phyloP scores from a whole-genome alignment of 2,329 filamentous ascomycete genomes.

The Dactylellina leptospora region DNA sequence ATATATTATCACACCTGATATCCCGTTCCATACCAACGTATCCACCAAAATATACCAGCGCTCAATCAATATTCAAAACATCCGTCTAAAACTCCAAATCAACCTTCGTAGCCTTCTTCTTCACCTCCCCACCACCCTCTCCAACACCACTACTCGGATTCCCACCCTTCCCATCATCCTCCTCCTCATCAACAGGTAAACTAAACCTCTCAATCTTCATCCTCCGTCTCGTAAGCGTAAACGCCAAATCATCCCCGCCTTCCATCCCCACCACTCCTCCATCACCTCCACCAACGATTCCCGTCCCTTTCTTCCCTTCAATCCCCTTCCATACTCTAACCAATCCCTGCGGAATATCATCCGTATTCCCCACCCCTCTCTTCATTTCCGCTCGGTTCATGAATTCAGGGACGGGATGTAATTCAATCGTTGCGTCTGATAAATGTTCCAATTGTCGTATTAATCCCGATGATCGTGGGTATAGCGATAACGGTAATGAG shows the following conservation, averaged over 20 bases:
- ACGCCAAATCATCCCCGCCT: conserved; percentile 85
- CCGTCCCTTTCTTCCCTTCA: conserved; percentile 64
- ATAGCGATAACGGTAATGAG: conserved; percentile 81
- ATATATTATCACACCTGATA: too few species aligned
- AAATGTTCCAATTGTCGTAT: conserved; percentile 86
- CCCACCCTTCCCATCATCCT: conserved; percentile 67
- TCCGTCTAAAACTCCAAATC: conserved; percentile 78
- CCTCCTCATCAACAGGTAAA: conserved; percentile 84
- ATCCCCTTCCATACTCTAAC: conserved; percentile 83
- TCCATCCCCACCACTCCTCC: conserved; percentile 78
- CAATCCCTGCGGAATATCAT: conserved; percentile 83
- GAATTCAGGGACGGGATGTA: conserved; percentile 72
- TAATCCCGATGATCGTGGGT: conserved; percentile 77
- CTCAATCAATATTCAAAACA: too few species aligned
- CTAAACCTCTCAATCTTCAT: conserved; percentile 89
- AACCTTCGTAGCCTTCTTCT: conserved; percentile 68
- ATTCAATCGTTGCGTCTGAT: conserved; percentile 83
- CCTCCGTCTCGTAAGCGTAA: conserved; percentile 83
- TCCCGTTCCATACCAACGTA: too few species aligned
- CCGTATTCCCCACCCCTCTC: conserved; percentile 63
- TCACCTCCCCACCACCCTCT: conserved; percentile 58
- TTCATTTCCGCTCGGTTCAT: conserved; percentile 66
- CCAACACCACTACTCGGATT: conserved; percentile 66
- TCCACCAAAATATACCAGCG: too few species aligned
- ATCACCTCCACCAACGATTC: conserved; percentile 68